Evolutionary conservation across 1,284 basidiomycete genomes (phyloP), one percentile per base, ranked within the genome.

Genomic region (Moniliophthora roreri): DNA sequence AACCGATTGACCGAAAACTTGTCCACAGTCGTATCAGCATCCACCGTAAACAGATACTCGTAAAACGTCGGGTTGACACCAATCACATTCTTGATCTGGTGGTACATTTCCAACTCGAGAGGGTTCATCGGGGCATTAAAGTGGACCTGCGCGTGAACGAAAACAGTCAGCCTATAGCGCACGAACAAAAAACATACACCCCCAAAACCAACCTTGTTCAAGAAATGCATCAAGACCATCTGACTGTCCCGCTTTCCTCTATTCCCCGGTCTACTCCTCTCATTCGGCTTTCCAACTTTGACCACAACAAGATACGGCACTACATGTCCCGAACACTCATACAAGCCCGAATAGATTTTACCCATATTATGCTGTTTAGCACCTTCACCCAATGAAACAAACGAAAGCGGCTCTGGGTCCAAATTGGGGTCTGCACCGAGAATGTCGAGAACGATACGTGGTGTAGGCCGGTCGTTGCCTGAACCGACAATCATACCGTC

Each of bases 51-150:
- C 58, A 97, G 69, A 68, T 98, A 98, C 71, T 98, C 96, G 74
- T 98, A 99, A 76, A 98, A 98, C 0, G 93, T 89, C 8, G 95
- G 96, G 70, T 99, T 96, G 63, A 99, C 93, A 70, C 96, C 96
- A 62, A 99, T 98, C 51, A 99, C 94, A 67, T 99, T 98, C 81
- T 97, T 93, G 81, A 99, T 96, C 72, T 99, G 96, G 69, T 99
- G 97, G 68, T 95, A 98, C 70, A 99, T 93, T 75, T 99, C 96
- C 49, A 99, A 77, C 72, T 99, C 96, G 58, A 97, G 75, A 0
- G 95, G 97, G 65, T 89, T 94, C 97, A 99, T 99, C 0, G 94
- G 90, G 16, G 91, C 70, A 66, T 95, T 93, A 74, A 98, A 99
- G 73, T 99, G 96, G 32, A 98, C 96, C 81, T 95, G n/a, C n/a